Conservation (phyloP, 495 filamentous ascomycete species). For the Aspergillus heteromorphus region DNA sequence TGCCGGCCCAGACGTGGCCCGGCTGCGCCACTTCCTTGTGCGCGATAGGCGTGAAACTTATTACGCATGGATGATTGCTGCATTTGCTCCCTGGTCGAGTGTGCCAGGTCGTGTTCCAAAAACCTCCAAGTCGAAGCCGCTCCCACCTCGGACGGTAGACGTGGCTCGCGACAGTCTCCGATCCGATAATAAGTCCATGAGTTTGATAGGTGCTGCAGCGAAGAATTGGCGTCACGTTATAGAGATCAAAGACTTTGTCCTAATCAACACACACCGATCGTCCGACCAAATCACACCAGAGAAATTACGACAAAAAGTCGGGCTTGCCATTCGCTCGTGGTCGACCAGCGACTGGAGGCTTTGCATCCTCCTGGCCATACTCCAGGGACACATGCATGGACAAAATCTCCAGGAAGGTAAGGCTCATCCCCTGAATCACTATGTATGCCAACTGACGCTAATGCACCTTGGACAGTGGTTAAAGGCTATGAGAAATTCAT, state of each 20-base stretch:
- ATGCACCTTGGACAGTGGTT: constrained; percentile 19
- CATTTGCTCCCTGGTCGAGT: constrained; percentile 70
- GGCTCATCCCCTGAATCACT: background rate
- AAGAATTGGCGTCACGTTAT: constrained; percentile 55
- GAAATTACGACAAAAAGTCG: constrained; percentile 45
- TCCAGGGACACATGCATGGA: constrained; percentile 56
- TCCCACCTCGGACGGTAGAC: constrained; percentile 48
- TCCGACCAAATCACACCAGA: too few relatives aligned
- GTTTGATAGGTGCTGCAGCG: constrained; percentile 60
- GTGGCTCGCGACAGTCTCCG: constrained; percentile 75
- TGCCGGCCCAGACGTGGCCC: constrained; percentile 10
- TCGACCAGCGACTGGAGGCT: constrained; percentile 69
- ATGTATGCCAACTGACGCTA: background rate
- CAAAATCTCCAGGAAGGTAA: constrained; percentile 28
- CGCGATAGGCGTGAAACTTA: constrained; percentile 55
- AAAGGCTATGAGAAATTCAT: constrained; percentile 44
- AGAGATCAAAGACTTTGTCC: constrained; percentile 45
- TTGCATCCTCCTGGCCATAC: constrained; percentile 63
- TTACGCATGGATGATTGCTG: constrained; percentile 69
- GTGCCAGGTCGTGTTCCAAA: constrained; percentile 39
- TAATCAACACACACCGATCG: too few relatives aligned
- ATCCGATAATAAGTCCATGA: constrained; percentile 63
- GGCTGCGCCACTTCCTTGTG: constrained; percentile 47
- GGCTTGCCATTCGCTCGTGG: constrained; percentile 76
- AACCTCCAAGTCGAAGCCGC: constrained; percentile 40